Conservation (phyloP, 1,139 yeast genomes). For the Pichia sp. region DNA sequence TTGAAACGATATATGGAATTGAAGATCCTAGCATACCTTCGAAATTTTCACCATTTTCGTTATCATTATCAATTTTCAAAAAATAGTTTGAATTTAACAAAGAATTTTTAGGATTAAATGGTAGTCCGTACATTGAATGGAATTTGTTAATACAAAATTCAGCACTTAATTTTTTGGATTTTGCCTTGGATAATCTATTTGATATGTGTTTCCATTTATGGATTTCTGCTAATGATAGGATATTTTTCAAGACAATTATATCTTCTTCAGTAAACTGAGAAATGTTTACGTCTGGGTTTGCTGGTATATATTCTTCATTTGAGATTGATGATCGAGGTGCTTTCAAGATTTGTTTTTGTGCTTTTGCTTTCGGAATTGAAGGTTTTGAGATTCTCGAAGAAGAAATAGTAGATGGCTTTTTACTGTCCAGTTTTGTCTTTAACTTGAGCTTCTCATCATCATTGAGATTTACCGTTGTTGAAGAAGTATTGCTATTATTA, state of each 20-base stretch:
- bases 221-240: constrained; percentile 28
- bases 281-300: constrained; percentile 21
- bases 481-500: no score
- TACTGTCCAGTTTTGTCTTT: neutral
- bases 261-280: constrained; percentile 28
- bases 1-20: constrained; percentile 27
- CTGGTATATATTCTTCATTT: constrained; percentile 17
- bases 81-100: constrained; percentile 20
- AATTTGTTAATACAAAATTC: constrained; percentile 28
- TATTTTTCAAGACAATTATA: constrained; percentile 21
- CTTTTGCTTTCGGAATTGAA: neutral
- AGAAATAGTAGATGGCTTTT: no score
- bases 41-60: constrained; percentile 13
- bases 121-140: constrained; percentile 29
- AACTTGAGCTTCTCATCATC: neutral
- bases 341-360: neutral
- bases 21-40: constrained; percentile 31
- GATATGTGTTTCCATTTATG: constrained; percentile 31
- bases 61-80: constrained; percentile 13
- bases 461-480: neutral
- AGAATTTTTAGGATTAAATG: constrained; percentile 23
- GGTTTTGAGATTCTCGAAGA: no score
- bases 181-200: constrained; percentile 25
- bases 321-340: neutral
- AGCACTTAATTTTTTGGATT: constrained; percentile 27